Base-by-base conservation (phyloP, 305 asterid species). In the Solanum hybrid region DNA sequence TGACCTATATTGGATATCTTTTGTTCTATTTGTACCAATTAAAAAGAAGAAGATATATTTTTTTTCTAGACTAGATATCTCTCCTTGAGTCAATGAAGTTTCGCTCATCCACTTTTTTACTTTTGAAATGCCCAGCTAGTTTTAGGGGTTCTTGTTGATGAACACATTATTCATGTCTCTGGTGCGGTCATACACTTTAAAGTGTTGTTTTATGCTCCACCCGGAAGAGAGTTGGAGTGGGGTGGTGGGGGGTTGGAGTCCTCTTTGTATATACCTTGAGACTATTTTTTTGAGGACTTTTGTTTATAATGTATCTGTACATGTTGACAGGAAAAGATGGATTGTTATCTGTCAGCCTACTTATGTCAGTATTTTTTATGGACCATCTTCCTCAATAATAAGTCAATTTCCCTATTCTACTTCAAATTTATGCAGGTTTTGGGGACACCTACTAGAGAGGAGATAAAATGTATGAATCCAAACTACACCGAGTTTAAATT, bases 381-480 rank as follows among this genome's bases (percentile, higher is more conserved):
- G 38, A 29, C 19, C 17, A 82, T 27, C 72, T 38, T 22, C 87
- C 72, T 29, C 13, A 51, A 42, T 82, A 82, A 42, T 82, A 29
- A 80, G 66, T 80, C 0, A 13, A 79, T 6, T 17, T 82, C n/a
- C 85, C 60, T 45, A 19, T 76, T 51, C 42, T 14, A 81, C 84
- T 89, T 90, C 89, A 37, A 89, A 89, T 90, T 90, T 90, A 78
- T 92, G 32, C 94, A 97, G 99, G 98, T 97, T 93, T 92, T 97
- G 95, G 99, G 99, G 92, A 97, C 99, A 87, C 99, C 99, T 88
- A 97, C 99, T 42, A 93, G 99, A 89, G 99, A 97, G 92, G 98
- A 97, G 94, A 97, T 95, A 89, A 94, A 94, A 91, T 95, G 98
- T 95, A 95, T 95, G 98, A 95, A 95, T 36, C 97, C 98, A 76